phyloP scores from a whole-genome alignment of 1,284 basidiomycete genomes.

The Tilletia indica region DNA sequence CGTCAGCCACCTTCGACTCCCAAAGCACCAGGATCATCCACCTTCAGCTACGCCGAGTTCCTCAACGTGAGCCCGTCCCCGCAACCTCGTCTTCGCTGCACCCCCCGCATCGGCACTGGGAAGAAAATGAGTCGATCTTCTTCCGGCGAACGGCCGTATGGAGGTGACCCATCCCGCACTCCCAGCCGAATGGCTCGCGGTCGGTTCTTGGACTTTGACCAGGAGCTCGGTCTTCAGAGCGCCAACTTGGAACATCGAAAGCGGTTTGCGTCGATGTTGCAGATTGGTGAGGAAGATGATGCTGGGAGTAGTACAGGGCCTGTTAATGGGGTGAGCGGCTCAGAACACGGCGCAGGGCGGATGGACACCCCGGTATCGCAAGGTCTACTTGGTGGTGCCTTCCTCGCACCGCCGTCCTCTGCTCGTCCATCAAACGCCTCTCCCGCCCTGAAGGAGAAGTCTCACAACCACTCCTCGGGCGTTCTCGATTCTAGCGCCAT shows the following conservation, averaged over 20 bases:
- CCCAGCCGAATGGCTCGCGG: slow-evolving; percentile 6
- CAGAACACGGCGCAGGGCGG: background rate
- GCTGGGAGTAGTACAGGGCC: background rate
- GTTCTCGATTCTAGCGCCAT: background rate
- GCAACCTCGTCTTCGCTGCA: slow-evolving; percentile 12
- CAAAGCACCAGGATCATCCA: slow-evolving; percentile 16
- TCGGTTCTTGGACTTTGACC: slow-evolving; percentile 15
- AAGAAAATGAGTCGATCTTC: slow-evolving; percentile 1
- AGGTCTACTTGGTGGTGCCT: background rate
- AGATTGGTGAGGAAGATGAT: slow-evolving; percentile 12
- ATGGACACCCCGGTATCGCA: background rate
- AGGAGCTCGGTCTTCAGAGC: slow-evolving; percentile 12
- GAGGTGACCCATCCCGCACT: background rate
- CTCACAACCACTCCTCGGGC: slow-evolving; percentile 9
- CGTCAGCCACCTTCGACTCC: slow-evolving; percentile 9
- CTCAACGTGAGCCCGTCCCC: slow-evolving; percentile 18
- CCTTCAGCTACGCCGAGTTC: slow-evolving; percentile 19
- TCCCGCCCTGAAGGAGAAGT: slow-evolving; percentile 14
- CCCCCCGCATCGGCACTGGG: slow-evolving; percentile 6
- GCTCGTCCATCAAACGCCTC: background rate
- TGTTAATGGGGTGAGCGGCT: background rate
- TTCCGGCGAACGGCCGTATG: background rate
- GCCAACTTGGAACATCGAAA: slow-evolving; percentile 11
- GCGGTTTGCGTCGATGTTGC: slow-evolving; percentile 10
- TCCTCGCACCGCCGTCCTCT: background rate